Percentiles rank a stretch among this genome's conserved stretches.
phyloP scores from a whole-genome alignment of 805 yeast species.

The Scheffersomyces lignosus region DNA sequence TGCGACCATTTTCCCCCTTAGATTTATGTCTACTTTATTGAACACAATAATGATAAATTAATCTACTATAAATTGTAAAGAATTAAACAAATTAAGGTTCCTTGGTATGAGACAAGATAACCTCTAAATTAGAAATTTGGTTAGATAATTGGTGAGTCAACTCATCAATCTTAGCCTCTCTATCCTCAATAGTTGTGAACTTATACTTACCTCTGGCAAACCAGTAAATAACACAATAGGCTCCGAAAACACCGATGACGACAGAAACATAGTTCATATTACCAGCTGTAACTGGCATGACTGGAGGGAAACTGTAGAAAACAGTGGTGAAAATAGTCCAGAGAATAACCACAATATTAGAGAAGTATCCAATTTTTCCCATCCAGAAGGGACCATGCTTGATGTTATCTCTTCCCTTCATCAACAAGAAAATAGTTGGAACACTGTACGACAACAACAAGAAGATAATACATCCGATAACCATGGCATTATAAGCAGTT shows the following conservation, averaged over 20 bases:
- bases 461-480: constrained; percentile 60
- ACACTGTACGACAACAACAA: constrained; percentile 57
- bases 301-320: constrained; percentile 65
- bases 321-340: constrained; percentile 63
- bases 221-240: constrained; percentile 56
- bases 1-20: too few species aligned
- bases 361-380: constrained; percentile 52
- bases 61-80: too few species aligned
- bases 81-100: too few species aligned
- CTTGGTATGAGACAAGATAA: constrained; percentile 8
- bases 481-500: constrained; percentile 67
- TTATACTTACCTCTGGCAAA: constrained; percentile 31
- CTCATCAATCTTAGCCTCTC: constrained; percentile 17
- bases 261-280: constrained; percentile 70
- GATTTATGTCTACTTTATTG: too few species aligned
- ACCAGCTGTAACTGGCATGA: constrained; percentile 58
- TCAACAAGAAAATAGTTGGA: constrained; percentile 50
- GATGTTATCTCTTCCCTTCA: constrained; percentile 51
- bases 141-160: constrained; percentile 24
- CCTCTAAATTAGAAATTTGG: constrained; percentile 23
- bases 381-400: constrained; percentile 69
- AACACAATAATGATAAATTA: too few species aligned
- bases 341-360: constrained; percentile 49
- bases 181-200: constrained; percentile 20
- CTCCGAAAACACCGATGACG: constrained; percentile 44